Evolutionary conservation across 768 basidiomycete species (phyloP).

Genomic region (Leccinum variicolor): DNA sequence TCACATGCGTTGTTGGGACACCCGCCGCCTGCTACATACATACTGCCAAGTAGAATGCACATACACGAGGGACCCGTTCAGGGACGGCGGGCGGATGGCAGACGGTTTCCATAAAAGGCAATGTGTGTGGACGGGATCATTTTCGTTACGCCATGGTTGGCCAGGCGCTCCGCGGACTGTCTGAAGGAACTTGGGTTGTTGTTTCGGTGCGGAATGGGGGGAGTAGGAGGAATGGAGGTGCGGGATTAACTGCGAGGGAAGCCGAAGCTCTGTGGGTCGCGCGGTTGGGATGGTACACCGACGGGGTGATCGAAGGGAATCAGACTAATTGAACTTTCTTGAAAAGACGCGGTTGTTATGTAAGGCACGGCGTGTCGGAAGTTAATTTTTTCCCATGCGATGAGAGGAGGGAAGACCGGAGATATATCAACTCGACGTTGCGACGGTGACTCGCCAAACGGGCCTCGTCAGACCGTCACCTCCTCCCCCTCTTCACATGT

Average conservation of each 20-base stretch:
- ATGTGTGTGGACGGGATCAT: conserved; percentile 8
- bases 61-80: conserved; percentile 21
- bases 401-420: not conserved
- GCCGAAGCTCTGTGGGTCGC: conserved; percentile 2
- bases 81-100: conserved; percentile 18
- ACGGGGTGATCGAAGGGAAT: not conserved
- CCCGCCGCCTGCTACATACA: not conserved
- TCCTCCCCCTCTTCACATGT: conserved; percentile 25
- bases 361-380: conserved; percentile 14
- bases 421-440: conserved; percentile 30
- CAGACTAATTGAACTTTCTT: not conserved
- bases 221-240: not conserved
- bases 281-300: not conserved
- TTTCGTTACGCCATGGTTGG: not conserved
- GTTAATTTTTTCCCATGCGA: conserved; percentile 25
- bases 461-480: conserved; percentile 2
- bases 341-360: conserved; percentile 8
- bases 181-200: not conserved
- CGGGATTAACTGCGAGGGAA: not conserved
- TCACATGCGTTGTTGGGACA: conserved; percentile 18
- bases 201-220: not conserved
- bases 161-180: conserved; percentile 19
- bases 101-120: conserved; percentile 10
- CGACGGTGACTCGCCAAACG: conserved; percentile 17
- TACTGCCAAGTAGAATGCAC: not conserved